phyloP scores from a whole-genome alignment of 75 land plant species.

The Isoetes taiwanensis region DNA sequence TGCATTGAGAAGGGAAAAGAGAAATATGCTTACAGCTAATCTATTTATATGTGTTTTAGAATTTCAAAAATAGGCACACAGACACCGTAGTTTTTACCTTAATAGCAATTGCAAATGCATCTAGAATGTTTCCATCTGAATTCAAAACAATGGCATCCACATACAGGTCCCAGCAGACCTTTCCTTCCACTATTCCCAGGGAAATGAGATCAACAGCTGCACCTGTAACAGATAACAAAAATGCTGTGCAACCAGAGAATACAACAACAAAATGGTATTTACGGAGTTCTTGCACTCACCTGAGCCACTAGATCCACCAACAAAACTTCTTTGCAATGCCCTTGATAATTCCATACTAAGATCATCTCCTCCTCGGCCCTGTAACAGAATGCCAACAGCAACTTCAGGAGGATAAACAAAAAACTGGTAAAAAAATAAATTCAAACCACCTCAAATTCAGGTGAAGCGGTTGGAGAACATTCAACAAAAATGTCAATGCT shows the following conservation, averaged over 20 bases:
- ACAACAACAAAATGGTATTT: not conserved
- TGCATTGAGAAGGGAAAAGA: too few relatives aligned
- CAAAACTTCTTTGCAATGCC: conserved; percentile 63
- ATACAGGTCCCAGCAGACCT: conserved; percentile 91
- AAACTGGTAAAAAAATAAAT: not conserved
- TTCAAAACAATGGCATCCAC: conserved; percentile 84
- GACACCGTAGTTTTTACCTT: conserved; percentile 35
- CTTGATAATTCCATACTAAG: conserved; percentile 63
- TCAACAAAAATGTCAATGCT: conserved; percentile 58
- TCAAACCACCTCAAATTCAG: conserved; percentile 66
- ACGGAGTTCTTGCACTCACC: conserved; percentile 24
- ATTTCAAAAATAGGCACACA: not conserved
- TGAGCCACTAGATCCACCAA: conserved; percentile 81
- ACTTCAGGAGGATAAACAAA: not conserved
- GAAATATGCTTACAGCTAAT: too few relatives aligned
- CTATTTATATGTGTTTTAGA: too few relatives aligned
- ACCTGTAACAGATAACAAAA: conserved; percentile 34
- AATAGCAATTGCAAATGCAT: conserved; percentile 73
- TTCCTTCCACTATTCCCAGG: conserved; percentile 55
- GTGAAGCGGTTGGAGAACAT: conserved; percentile 82
- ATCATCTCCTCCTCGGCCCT: conserved; percentile 95
- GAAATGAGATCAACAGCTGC: conserved; percentile 79
- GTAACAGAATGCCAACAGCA: not conserved
- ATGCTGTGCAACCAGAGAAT: not conserved
- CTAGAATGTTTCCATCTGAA: conserved; percentile 87